Base-by-base conservation (phyloP, 345 rosid genomes). In the Alliaria petiolata region DNA sequence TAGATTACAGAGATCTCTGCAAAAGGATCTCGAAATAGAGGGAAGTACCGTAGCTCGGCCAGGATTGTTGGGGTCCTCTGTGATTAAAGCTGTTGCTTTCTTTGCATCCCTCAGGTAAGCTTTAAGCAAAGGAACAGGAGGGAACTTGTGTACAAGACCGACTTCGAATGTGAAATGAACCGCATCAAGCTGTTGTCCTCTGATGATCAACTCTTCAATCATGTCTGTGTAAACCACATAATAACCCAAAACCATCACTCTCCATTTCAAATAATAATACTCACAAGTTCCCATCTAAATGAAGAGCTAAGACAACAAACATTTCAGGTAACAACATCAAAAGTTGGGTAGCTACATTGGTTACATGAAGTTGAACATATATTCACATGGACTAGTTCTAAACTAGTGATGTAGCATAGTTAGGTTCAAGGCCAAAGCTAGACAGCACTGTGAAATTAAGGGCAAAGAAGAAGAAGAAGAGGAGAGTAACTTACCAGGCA, bases 401-500 rank as follows among this genome's bases (percentile, higher is more conserved):
- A 30, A 16, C 38, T 53, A n/a, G 0, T 53, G 39, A n/a, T 30
- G 67, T 30, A 17, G 8, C 55, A 62, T 25, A 46, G 25, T 4
- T 53, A n/a, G n/a, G n/a, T 50, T 13, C 16, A 3, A 11, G 31
- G 14, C 40, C 22, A 15, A 56, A 54, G 36, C 35, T 30, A 54
- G 17, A 54, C 38, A 54, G 59, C 30, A 9, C 4, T 31, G n/a
- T n/a, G n/a, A n/a, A n/a, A n/a, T n/a, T 1, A 16, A 8, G 4
- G 8, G 17, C 14, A 14, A n/a, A 15, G 20, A 17, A 36, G 62
- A 53, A 15, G 19, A 35, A 47, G 14, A n/a, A n/a, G n/a, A n/a
- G n/a, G n/a, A n/a, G n/a, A n/a, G n/a, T n/a, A n/a, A n/a, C 76
- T 71, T 89, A 92, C 98, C 98, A 26, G 96, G 91, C 96, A 90